Percentiles rank a stretch among this genome's conserved stretches.
Evolutionary conservation across 2,329 filamentous ascomycete species (phyloP).

Genomic region (Emmonsia crescens): DNA sequence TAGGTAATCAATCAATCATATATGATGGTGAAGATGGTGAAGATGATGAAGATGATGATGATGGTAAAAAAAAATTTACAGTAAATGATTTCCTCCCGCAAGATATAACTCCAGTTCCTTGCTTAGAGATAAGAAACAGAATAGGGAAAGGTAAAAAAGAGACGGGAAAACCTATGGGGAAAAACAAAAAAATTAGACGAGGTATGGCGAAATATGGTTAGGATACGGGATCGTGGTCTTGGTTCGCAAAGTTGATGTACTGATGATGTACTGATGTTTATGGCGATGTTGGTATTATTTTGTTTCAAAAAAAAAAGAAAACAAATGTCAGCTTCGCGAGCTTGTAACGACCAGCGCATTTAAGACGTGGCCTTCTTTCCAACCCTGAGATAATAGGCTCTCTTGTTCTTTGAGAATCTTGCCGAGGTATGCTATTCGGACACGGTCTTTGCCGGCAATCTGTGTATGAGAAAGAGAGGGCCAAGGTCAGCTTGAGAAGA

Average conservation of each 20-base stretch:
- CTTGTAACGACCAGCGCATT: slow-evolving; percentile 55
- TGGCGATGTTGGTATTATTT: not conserved
- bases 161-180: no score
- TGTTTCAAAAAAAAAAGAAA: not conserved
- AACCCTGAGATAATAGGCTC: slow-evolving; percentile 58
- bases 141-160: not conserved
- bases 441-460: slow-evolving; percentile 48
- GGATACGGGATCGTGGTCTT: not conserved
- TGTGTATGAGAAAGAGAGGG: slow-evolving; percentile 21
- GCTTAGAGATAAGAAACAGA: not conserved
- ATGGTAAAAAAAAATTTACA: not conserved
- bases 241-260: not conserved
- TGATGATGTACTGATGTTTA: not conserved
- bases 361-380: slow-evolving; percentile 62
- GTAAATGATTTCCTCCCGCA: not conserved
- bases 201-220: not conserved
- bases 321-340: not conserved
- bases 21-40: not conserved
- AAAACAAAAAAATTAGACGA: not conserved
- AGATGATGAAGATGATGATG: not conserved
- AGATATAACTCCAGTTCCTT: not conserved
- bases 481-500: slow-evolving; percentile 5
- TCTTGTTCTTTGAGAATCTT: slow-evolving; percentile 61
- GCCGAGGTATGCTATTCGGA: slow-evolving; percentile 71
- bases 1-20: not conserved